Conservation (phyloP, 2,329 filamentous ascomycete genomes). For the Aspergillus costaricaensis region DNA sequence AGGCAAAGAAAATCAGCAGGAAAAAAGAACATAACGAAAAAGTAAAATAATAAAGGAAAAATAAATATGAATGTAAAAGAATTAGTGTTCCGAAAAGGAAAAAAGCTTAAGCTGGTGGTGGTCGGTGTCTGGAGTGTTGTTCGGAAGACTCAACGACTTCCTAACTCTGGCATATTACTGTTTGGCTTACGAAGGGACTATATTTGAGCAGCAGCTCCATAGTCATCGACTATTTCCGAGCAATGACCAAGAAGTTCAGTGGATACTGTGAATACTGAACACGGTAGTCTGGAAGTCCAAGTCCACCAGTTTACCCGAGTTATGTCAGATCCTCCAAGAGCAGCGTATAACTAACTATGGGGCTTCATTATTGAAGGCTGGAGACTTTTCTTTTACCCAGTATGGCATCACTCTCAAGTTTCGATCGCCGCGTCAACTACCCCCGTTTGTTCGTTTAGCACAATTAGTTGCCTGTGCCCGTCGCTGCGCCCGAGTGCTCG, state of each 20-base stretch:
- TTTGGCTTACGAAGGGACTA: neutral
- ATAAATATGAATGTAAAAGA: neutral
- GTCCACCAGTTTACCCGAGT: neutral
- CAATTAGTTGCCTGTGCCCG: slow-evolving; percentile 8
- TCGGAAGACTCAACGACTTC: neutral
- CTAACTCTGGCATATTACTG: neutral
- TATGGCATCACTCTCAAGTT: neutral
- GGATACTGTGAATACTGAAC: neutral
- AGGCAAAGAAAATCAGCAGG: neutral
- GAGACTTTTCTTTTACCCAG: neutral
- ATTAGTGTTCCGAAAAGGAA: neutral
- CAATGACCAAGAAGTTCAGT: neutral
- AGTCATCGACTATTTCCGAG: neutral
- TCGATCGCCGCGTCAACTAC: slow-evolving; percentile 13
- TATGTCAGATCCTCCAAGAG: neutral
- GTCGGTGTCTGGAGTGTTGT: neutral
- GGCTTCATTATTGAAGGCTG: neutral
- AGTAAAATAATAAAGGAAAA: slow-evolving; percentile 2
- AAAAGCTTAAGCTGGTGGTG: neutral
- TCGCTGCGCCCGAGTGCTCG: slow-evolving; percentile 14
- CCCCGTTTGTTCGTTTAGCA: slow-evolving; percentile 13
- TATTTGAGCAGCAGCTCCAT: neutral
- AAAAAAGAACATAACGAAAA: slow-evolving; percentile 1
- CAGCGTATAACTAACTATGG: neutral
- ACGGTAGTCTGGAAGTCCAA: neutral